A percentile compares a stretch with the other conserved stretches of the same genome.
phyloP scores from a whole-genome alignment of 805 yeast species.

The Millerago galiae region DNA sequence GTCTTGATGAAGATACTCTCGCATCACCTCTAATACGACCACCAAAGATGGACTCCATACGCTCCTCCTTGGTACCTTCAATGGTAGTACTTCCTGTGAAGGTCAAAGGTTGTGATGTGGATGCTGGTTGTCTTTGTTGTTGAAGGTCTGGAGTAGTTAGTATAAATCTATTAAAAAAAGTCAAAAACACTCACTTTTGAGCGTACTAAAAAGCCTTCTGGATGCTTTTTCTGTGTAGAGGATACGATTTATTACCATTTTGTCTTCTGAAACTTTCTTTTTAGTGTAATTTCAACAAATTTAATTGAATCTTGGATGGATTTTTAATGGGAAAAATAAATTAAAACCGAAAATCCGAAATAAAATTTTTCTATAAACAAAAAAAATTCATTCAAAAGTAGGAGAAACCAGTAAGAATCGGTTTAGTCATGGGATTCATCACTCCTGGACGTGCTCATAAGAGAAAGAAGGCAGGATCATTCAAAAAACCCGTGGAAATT shows the following conservation, averaged over 20 bases:
- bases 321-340: too few species aligned
- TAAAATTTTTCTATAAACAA: too few species aligned
- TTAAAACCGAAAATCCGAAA: too few species aligned
- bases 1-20: slow-evolving; percentile 33
- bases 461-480: not conserved
- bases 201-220: not conserved
- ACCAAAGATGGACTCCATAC: slow-evolving; percentile 47
- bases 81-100: slow-evolving; percentile 28
- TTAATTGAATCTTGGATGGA: too few species aligned
- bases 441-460: not conserved
- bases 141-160: not conserved
- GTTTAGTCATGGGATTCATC: slow-evolving; percentile 6
- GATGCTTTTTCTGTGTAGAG: not conserved
- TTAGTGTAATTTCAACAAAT: too few species aligned
- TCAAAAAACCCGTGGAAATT: not conserved
- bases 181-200: not conserved
- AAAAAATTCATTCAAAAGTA: too few species aligned
- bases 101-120: slow-evolving; percentile 2
- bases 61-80: slow-evolving; percentile 36
- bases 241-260: too few species aligned
- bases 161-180: too few species aligned
- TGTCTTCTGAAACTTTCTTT: too few species aligned
- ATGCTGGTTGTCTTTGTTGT: not conserved
- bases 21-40: slow-evolving; percentile 49
- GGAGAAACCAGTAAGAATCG: too few species aligned